Percentiles rank a stretch among this genome's conserved stretches.
These are phyloP conservation scores for Madurella mycetomatis DNA, from an alignment of 2,329 filamentous ascomycete genomes.

Conservation along the genomic window DNA sequence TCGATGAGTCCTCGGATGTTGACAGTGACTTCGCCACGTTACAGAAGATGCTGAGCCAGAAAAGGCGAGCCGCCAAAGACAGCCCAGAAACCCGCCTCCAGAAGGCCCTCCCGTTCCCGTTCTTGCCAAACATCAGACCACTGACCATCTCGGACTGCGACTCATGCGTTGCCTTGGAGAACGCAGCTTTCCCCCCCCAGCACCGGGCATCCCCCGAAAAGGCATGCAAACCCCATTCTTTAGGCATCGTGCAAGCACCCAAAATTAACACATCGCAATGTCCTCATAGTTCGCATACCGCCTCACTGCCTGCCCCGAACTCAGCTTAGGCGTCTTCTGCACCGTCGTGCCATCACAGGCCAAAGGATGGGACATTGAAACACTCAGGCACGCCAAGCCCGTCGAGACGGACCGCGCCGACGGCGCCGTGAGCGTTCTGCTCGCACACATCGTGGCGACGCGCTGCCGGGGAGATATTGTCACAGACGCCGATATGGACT, in stretches of 20 bases:
- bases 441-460: constrained; percentile 76
- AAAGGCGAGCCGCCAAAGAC: constrained; percentile 35
- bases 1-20: constrained; percentile 30
- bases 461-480: constrained; percentile 60
- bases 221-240: constrained; percentile 34
- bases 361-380: constrained; percentile 48
- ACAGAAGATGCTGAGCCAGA: constrained; percentile 38
- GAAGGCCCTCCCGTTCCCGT: constrained; percentile 50
- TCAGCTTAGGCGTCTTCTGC: constrained; percentile 77
- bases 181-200: constrained; percentile 46
- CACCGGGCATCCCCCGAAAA: constrained; percentile 52
- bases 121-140: constrained; percentile 70
- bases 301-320: constrained; percentile 67
- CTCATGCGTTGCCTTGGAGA: constrained; percentile 52
- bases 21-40: constrained; percentile 31
- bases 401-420: constrained; percentile 58
- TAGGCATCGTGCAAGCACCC: not conserved
- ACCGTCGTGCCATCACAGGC: constrained; percentile 48
- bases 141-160: constrained; percentile 64
- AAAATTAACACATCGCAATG: not conserved
- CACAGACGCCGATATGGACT: constrained; percentile 71
- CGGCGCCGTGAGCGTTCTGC: constrained; percentile 56
- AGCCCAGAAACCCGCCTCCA: constrained; percentile 35
- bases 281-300: constrained; percentile 66
- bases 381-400: constrained; percentile 49